These are phyloP conservation scores for Monosporascus sp. DNA, from an alignment of 2,329 filamentous ascomycete genomes.

Conservation along the genomic window DNA sequence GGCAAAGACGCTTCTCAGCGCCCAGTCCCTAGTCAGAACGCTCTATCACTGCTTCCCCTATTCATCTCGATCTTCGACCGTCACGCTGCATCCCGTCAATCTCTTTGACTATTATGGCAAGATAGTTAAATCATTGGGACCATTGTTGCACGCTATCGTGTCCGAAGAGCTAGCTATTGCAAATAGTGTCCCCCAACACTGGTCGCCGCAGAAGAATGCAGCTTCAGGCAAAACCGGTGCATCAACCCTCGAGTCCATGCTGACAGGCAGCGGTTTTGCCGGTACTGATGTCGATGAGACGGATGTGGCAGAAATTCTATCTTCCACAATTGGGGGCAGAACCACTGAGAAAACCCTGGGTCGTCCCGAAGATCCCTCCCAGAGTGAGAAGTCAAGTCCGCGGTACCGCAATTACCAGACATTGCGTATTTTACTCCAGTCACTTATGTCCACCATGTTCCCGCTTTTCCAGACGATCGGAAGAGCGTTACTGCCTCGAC, in stretches of 20 bases:
- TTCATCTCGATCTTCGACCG: conserved; percentile 57
- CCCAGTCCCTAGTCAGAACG: conserved; percentile 71
- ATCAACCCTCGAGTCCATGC: conserved; percentile 2
- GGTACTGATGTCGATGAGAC: conserved; percentile 22
- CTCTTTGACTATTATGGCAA: conserved; percentile 76
- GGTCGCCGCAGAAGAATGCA: conserved; percentile 39
- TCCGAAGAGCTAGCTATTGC: conserved; percentile 78
- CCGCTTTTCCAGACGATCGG: conserved; percentile 83
- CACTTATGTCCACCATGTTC: conserved; percentile 74
- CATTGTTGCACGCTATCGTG: conserved; percentile 73
- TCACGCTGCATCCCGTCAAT: conserved; percentile 71
- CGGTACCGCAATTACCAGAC: conserved; percentile 71
- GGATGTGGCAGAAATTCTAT: conserved; percentile 19
- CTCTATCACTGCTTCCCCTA: conserved; percentile 71
- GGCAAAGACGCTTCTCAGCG: conserved; percentile 71
- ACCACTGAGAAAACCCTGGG: conserved; percentile 12
- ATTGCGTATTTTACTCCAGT: conserved; percentile 70
- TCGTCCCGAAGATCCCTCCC: conserved; percentile 11
- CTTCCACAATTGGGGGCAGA: conserved; percentile 20
- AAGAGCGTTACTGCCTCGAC: conserved; percentile 71
- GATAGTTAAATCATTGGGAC: conserved; percentile 71
- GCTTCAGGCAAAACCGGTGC: conserved; percentile 11
- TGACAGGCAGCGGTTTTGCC: conserved; percentile 6
- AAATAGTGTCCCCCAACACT: conserved; percentile 66
- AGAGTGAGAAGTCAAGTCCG: conserved; percentile 26